Evolutionary conservation across 1,284 basidiomycete species (phyloP), one percentile per base, ranked within the genome.

Genomic region (Irpex rosettiformis): DNA sequence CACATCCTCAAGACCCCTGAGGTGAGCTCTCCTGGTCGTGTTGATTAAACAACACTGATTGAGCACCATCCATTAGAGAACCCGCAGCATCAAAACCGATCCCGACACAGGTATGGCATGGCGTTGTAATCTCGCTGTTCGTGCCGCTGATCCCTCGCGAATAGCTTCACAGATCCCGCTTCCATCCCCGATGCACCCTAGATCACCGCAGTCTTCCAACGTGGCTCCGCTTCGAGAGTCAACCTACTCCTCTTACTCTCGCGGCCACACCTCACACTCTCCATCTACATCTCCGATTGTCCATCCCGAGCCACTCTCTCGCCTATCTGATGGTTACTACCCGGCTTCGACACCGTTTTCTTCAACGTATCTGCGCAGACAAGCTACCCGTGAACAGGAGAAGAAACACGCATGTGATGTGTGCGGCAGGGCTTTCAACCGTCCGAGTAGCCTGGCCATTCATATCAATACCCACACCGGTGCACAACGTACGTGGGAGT

Each of bases 401-500:
- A 81, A 83, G 65, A 81, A 82, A 64, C 86, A 90, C 62, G 76
- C 82, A 42, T 90, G 88, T 62, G 77, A 79, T 0, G 82, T 81
- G 42, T 91, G 88, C 70, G 74, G 74, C 60, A 88, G 89, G 70
- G 77, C 86, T 25, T 91, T 91, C 75, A 90, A 89, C 70, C 79
- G 89, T 6, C 89, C 88, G 3, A 91, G 88, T 64, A 89, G 88
- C 68, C 77, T 91, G 59, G 76, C 81, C 59, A 90, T 89, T 59
- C 88, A 91, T 69, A 79, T 85, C 64, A 89, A 91, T 67, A 89
- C 86, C 2, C 89, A 91, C 70, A 90, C 88, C 16, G 88, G 88
- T 18, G 88, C 81, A 16, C 88, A 84, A 67, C 88, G 88, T 90
- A 71, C 69, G 86, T 57, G 43, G 43, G 43, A 57, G 56, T 52